Base-by-base conservation (phyloP, 225 moss, liverwort and hornwort species). In the Sphagnum tenellum region DNA sequence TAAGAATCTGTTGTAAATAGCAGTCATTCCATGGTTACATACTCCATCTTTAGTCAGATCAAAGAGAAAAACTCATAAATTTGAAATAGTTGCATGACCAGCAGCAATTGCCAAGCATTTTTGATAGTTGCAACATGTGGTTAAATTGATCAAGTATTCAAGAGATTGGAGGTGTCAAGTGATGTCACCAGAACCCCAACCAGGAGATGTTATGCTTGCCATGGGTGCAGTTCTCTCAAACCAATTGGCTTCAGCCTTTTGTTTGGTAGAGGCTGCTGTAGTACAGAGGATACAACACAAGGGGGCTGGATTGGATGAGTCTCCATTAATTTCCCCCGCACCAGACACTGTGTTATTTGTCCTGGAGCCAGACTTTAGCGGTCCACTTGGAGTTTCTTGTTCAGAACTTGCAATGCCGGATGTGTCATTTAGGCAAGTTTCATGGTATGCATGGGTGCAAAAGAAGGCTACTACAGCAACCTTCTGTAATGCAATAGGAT, bases 241-340 rank as follows among this genome's bases (percentile, higher is more conserved):
- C 7, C 58, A 76, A 71, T 67, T 88, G 13, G 73, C 66, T 51
- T 74, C 79, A 10, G 13, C 50, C 73, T 83, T 79, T 9, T 66
- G 72, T 56, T 71, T 84, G 62, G 75, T 75, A 64, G 93, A 87
- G 55, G 89, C 87, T 80, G 86, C 86, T 64, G 98, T 93, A 51
- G 98, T 89, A 74, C 93, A 98, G 61, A 92, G 82, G 71, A 98
- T 90, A 69, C 98, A 93, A 57, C 98, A 85, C 89, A 93, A 87
- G 48, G 88, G 78, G 64, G 89, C 81, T 62, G 77, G 68, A 61
- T 57, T 75, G 50, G 89, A 76, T 47, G 82, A 61, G 64, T 73
- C 77, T 47, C 88, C 89, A 50, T 66, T 76, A 55, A 74, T 82
- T 44, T 75, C 74, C 59, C 66, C 69, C 14, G 29, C 29, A 29